phyloP scores from a whole-genome alignment of 805 yeast genomes.

The Dipodascopsis uninucleata region DNA sequence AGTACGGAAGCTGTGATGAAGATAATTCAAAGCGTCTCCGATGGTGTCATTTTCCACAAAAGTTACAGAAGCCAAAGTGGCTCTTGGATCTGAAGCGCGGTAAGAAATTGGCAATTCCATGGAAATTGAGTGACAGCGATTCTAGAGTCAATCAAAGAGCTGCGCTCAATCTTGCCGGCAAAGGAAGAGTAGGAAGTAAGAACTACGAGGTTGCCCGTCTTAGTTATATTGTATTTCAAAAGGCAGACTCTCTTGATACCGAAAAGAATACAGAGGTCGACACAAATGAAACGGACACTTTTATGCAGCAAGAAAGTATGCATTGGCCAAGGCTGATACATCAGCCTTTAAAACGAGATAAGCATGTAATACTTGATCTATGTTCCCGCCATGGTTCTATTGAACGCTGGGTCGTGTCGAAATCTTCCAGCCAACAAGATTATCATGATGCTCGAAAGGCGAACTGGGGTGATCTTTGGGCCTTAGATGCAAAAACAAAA shows the following conservation, averaged over 20 bases:
- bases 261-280: neutral
- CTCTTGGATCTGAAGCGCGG: slow-evolving; percentile 86
- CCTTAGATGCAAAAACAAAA: slow-evolving; percentile 58
- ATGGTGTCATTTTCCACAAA: slow-evolving; percentile 73
- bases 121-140: slow-evolving; percentile 61
- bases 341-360: slow-evolving; percentile 72
- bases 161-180: slow-evolving; percentile 52
- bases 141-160: no score
- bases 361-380: slow-evolving; percentile 74
- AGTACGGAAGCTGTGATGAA: slow-evolving; percentile 66
- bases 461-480: slow-evolving; percentile 84
- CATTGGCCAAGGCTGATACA: slow-evolving; percentile 72
- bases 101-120: slow-evolving; percentile 60
- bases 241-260: slow-evolving; percentile 45
- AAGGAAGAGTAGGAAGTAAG: slow-evolving; percentile 65
- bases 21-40: slow-evolving; percentile 52
- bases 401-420: slow-evolving; percentile 85
- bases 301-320: slow-evolving; percentile 26
- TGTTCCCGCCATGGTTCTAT: slow-evolving; percentile 76
- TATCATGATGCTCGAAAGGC: slow-evolving; percentile 92
- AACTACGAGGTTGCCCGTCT: slow-evolving; percentile 64
- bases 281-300: neutral
- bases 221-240: slow-evolving; percentile 64
- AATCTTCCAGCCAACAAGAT: slow-evolving; percentile 53
- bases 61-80: slow-evolving; percentile 72